Percentiles rank a stretch among this genome's conserved stretches.
Evolutionary conservation across 83 land plant genomes (phyloP).

Genomic region (Picea engelmannii): DNA sequence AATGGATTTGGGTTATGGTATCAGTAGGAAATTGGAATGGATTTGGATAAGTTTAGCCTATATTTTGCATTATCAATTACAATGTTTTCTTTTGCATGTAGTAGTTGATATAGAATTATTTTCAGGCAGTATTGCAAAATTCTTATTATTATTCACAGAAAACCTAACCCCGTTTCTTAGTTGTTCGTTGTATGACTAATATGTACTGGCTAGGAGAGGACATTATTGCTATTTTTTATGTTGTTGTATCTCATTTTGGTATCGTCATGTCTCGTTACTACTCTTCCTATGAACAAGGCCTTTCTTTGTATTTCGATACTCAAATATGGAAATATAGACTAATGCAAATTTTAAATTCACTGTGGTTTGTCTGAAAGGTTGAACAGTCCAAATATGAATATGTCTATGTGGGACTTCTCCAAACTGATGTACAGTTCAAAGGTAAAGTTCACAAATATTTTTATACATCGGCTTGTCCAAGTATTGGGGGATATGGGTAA

Average conservation of each 20-base stretch:
- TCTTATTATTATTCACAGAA: neutral
- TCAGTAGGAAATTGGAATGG: too few relatives aligned
- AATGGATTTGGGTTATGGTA: too few relatives aligned
- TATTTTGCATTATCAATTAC: neutral
- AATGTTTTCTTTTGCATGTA: neutral
- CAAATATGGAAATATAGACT: conserved; percentile 4
- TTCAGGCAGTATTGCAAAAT: neutral
- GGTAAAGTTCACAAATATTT: conserved; percentile 73
- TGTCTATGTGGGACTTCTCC: conserved; percentile 74
- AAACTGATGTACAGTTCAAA: conserved; percentile 76
- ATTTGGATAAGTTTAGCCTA: too few relatives aligned
- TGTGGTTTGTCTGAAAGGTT: conserved; percentile 45
- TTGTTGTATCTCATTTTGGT: neutral
- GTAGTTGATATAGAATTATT: neutral
- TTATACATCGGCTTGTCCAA: conserved; percentile 68
- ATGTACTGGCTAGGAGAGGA: neutral
- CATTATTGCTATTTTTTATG: neutral
- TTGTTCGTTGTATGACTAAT: neutral
- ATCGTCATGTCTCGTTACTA: neutral
- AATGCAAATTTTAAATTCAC: neutral
- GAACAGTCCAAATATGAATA: conserved; percentile 56
- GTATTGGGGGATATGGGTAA: conserved; percentile 75
- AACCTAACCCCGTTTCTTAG: neutral
- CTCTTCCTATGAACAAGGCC: neutral
- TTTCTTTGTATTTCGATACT: neutral